A percentile compares a stretch with the other conserved stretches of the same genome.
Conservation (phyloP, 1,284 basidiomycete species). For the Testicularia cyperi region DNA sequence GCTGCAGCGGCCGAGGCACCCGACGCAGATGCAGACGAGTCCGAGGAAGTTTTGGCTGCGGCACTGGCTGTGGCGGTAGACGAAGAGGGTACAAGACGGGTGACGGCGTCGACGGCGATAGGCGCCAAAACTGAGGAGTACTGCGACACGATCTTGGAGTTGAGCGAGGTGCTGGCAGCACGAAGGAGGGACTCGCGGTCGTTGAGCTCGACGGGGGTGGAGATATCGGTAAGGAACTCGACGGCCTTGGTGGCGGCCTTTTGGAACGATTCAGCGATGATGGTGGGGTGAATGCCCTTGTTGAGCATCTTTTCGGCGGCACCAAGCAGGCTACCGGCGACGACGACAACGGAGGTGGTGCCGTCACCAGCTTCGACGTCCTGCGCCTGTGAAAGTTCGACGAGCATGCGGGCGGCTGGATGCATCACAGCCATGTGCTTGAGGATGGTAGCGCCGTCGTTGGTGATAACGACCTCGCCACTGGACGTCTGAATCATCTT, state of each 20-base stretch:
- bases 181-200: slow-evolving; percentile 84
- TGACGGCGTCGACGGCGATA: slow-evolving; percentile 92
- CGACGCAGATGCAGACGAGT: slow-evolving; percentile 71
- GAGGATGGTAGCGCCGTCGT: slow-evolving; percentile 97
- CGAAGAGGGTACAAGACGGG: slow-evolving; percentile 45
- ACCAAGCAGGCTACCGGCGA: slow-evolving; percentile 87
- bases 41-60: slow-evolving; percentile 7
- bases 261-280: slow-evolving; percentile 94
- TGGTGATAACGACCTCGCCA: slow-evolving; percentile 96
- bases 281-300: slow-evolving; percentile 93
- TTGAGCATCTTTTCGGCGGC: slow-evolving; percentile 96
- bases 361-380: slow-evolving; percentile 99
- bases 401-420: slow-evolving; percentile 93
- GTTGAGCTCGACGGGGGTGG: slow-evolving; percentile 85
- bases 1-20: slow-evolving; percentile 72
- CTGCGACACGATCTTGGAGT: slow-evolving; percentile 99
- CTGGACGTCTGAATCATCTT: slow-evolving; percentile 99
- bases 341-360: slow-evolving; percentile 96
- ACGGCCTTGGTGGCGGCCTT: slow-evolving; percentile 89
- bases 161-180: slow-evolving; percentile 91
- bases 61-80: slow-evolving; percentile 12
- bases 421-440: slow-evolving; percentile 97
- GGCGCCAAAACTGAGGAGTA: slow-evolving; percentile 96
- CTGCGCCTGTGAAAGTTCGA: slow-evolving; percentile 96
- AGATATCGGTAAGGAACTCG: slow-evolving; percentile 89